A percentile compares a stretch with the other conserved stretches of the same genome.
phyloP scores from a whole-genome alignment of 495 filamentous ascomycete genomes.

The Echria macrotheca region DNA sequence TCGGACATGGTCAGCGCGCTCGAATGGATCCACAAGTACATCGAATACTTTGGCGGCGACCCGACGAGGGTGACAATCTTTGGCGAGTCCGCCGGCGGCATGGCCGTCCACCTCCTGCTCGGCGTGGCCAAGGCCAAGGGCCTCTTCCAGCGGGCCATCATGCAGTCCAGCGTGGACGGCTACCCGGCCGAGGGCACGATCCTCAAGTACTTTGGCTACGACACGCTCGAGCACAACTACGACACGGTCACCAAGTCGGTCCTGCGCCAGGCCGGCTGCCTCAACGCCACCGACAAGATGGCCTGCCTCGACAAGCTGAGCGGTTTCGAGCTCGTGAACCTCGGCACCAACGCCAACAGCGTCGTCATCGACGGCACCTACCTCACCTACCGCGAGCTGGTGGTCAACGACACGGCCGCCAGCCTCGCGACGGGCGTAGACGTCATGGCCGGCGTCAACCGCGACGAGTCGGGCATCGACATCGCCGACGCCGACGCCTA shows the following conservation, averaged over 20 bases:
- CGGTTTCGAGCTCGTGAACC: conserved; percentile 29
- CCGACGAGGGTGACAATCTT: conserved; percentile 55
- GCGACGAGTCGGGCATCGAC: conserved; percentile 37
- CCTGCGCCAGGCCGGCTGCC: conserved; percentile 26
- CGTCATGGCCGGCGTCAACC: conserved; percentile 35
- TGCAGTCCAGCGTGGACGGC: conserved; percentile 36
- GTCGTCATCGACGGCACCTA: conserved; percentile 34
- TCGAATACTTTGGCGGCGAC: conserved; percentile 61
- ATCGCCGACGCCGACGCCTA: conserved; percentile 25
- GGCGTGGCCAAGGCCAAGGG: conserved; percentile 35
- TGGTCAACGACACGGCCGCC: conserved; percentile 18
- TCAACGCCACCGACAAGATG: conserved; percentile 21
- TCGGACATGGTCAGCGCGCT: conserved; percentile 33
- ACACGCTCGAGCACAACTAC: conserved; percentile 28
- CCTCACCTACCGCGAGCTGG: conserved; percentile 23
- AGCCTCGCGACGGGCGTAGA: conserved; percentile 20
- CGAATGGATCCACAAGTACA: conserved; percentile 62
- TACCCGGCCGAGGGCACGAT: conserved; percentile 16
- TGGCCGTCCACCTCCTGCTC: conserved; percentile 26
- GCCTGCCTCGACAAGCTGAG: conserved; percentile 32
- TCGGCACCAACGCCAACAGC: conserved; percentile 27
- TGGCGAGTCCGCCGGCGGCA: conserved; percentile 49
- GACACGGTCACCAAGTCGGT: conserved; percentile 27
- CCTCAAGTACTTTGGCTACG: conserved; percentile 25
- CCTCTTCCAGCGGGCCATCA: conserved; percentile 39